These are phyloP conservation scores for Pseudogymnoascus sp. DNA, from an alignment of 2,329 filamentous ascomycete genomes.

Conservation along the genomic window DNA sequence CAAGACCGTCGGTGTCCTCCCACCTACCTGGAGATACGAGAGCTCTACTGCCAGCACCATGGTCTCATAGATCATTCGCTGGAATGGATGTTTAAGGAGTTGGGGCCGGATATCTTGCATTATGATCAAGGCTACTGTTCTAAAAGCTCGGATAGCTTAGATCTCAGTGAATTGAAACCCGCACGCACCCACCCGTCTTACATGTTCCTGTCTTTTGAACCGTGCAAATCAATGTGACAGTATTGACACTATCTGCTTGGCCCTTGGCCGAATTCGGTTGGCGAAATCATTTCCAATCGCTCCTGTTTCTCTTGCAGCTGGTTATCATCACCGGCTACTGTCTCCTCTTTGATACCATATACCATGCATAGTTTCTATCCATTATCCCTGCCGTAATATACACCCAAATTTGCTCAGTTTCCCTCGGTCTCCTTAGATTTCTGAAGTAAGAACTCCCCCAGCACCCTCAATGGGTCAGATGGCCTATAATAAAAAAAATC, in stretches of 20 bases:
- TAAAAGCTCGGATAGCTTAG: conserved; percentile 8
- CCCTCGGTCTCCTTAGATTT: conserved; percentile 58
- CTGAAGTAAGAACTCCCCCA: conserved; percentile 65
- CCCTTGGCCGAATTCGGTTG: conserved; percentile 7
- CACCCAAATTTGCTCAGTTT: conserved; percentile 14
- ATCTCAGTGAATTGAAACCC: conserved; percentile 8
- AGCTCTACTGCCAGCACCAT: conserved; percentile 90
- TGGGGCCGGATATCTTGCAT: conserved; percentile 25
- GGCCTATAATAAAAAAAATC: conserved; percentile 40
- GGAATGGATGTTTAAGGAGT: conserved; percentile 23
- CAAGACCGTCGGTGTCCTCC: conserved; percentile 82
- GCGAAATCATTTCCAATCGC: background rate
- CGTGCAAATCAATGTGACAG: background rate
- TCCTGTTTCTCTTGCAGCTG: background rate
- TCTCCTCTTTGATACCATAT: background rate
- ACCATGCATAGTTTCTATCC: background rate
- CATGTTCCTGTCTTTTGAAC: background rate
- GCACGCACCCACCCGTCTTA: conserved; percentile 7
- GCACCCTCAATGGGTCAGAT: conserved; percentile 57
- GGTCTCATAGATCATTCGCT: conserved; percentile 62
- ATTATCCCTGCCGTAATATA: background rate
- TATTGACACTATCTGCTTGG: background rate
- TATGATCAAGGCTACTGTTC: conserved; percentile 15
- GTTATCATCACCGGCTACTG: background rate
- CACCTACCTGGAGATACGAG: conserved; percentile 99